Evolutionary conservation across 164 flowering plant species (phyloP), one percentile per base, ranked within the genome.

Genomic region (Protea cynaroides): DNA sequence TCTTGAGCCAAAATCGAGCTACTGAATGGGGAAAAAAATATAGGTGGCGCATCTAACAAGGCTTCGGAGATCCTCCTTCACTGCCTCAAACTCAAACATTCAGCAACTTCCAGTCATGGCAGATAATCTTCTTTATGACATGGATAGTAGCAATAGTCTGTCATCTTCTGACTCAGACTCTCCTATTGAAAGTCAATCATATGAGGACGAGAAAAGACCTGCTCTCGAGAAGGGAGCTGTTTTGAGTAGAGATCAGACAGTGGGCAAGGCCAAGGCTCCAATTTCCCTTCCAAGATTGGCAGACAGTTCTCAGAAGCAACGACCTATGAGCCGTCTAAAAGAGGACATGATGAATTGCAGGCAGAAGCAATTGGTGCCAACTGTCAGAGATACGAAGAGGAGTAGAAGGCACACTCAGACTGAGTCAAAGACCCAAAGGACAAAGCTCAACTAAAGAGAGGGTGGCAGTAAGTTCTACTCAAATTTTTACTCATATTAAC

Each of bases 131-230:
- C 59, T 93, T 47, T 90, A 84, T 65, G 96, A 87, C 65, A 84
- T 93, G 96, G 97, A 89, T 29, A 84, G 83, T 65, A 78, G 82
- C 57, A 81, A 88, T 3, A 78, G 86, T 56, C 81, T 90, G 21
- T 88, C 93, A 7, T 90, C 97, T 50, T 89, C 96, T 22, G 96
- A 88, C 75, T 85, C 97, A 55, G 96, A 92, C 65, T 40, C 70
- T 65, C 73, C 87, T 18, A 38, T 79, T 2, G 37, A 47, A 62
- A 69, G 56, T 37, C 67, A 25, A 25, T 23, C 72, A n/a, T 73
- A 38, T 23, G 68, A 66, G 22, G 29, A 66, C 62, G 64, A 47
- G 12, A 56, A 52, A 8, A 54, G 50, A 43, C 66, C 66, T 59
- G 24, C 52, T 64, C 73, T 50, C 24, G 68, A 54, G n/a, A 54